These are phyloP conservation scores for Nannochloris sp. DNA, from an alignment of 139 green algal species.

Conservation along the genomic window DNA sequence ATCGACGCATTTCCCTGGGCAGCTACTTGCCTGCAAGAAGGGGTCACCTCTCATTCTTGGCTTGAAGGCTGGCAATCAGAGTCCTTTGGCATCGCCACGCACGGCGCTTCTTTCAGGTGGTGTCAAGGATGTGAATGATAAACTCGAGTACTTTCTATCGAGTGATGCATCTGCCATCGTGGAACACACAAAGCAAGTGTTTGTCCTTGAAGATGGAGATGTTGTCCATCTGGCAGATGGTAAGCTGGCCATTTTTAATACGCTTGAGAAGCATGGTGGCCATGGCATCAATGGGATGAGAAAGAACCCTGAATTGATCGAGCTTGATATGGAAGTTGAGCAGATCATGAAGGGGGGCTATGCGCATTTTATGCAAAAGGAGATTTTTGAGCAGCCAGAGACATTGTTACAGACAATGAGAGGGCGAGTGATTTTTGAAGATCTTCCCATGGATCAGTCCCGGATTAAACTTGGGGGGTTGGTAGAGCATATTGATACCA, in stretches of 20 bases:
- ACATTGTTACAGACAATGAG: slow-evolving; percentile 73
- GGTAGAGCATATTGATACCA: slow-evolving; percentile 51
- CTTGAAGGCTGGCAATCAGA: slow-evolving; percentile 37
- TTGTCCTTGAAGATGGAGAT: slow-evolving; percentile 15
- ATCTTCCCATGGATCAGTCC: not conserved
- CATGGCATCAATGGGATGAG: slow-evolving; percentile 20
- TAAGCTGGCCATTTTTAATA: slow-evolving; percentile 72
- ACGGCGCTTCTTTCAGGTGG: not conserved
- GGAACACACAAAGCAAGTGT: slow-evolving; percentile 88
- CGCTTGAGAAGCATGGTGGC: slow-evolving; percentile 4
- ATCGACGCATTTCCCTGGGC: slow-evolving; percentile 82
- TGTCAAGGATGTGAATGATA: not conserved
- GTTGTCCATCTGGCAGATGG: slow-evolving; percentile 61
- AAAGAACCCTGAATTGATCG: slow-evolving; percentile 63
- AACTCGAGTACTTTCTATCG: slow-evolving; percentile 90
- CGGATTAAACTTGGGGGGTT: slow-evolving; percentile 77
- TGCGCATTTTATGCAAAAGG: slow-evolving; percentile 91
- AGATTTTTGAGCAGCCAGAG: slow-evolving; percentile 95
- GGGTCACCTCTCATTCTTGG: slow-evolving; percentile 89
- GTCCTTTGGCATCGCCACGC: not conserved
- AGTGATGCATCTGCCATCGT: slow-evolving; percentile 89
- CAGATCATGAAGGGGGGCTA: slow-evolving; percentile 97
- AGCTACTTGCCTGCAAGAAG: slow-evolving; percentile 94
- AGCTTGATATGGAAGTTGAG: slow-evolving; percentile 88
- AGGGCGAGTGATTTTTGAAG: slow-evolving; percentile 56